Percentiles rank a stretch among this genome's conserved stretches.
These are phyloP conservation scores for Mortierella alpina DNA, from an alignment of 192 early-diverging fungal species.

Conservation along the genomic window DNA sequence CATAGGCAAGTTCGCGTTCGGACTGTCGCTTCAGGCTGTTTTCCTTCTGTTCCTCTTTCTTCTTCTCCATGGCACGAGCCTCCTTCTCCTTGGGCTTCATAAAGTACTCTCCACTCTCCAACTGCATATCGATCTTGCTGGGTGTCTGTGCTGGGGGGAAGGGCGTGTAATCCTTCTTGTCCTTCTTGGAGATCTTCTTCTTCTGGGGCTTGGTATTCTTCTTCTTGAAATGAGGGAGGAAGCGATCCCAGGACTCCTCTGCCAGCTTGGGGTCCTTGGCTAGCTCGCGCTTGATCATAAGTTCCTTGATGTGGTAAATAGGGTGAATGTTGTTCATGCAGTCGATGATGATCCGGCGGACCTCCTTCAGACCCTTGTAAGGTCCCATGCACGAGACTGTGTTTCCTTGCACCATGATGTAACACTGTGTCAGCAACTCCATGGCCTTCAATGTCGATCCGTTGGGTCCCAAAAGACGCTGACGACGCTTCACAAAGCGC, in stretches of 20 bases:
- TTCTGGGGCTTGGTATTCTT: conserved; percentile 81
- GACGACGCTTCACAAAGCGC: conserved; percentile 95
- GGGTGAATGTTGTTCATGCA: conserved; percentile 99
- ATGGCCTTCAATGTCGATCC: conserved; percentile 97
- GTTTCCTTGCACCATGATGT: conserved; percentile 98
- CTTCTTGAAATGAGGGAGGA: conserved; percentile 97
- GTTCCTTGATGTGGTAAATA: conserved; percentile 98
- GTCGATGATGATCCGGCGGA: conserved; percentile 91
- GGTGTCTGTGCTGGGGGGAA: conserved; percentile 91
- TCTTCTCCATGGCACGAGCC: conserved; percentile 73
- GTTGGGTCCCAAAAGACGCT: conserved; percentile 93
- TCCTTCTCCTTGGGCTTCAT: conserved; percentile 77
- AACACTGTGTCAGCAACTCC: conserved; percentile 94
- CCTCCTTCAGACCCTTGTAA: conserved; percentile 87
- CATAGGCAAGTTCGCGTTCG: conserved; percentile 83
- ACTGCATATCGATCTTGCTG: conserved; percentile 91
- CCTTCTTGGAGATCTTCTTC: conserved; percentile 63
- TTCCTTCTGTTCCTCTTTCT: conserved; percentile 78
- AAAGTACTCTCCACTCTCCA: conserved; percentile 98
- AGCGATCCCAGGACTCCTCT: conserved; percentile 96
- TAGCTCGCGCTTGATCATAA: conserved; percentile 98
- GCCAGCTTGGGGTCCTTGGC: conserved; percentile 96
- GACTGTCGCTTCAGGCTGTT: conserved; percentile 73
- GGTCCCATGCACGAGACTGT: conserved; percentile 96
- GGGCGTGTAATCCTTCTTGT: conserved; percentile 89